These are phyloP conservation scores for Akanthomyces dipterigenus DNA, from an alignment of 2,329 filamentous ascomycete genomes.

Conservation along the genomic window DNA sequence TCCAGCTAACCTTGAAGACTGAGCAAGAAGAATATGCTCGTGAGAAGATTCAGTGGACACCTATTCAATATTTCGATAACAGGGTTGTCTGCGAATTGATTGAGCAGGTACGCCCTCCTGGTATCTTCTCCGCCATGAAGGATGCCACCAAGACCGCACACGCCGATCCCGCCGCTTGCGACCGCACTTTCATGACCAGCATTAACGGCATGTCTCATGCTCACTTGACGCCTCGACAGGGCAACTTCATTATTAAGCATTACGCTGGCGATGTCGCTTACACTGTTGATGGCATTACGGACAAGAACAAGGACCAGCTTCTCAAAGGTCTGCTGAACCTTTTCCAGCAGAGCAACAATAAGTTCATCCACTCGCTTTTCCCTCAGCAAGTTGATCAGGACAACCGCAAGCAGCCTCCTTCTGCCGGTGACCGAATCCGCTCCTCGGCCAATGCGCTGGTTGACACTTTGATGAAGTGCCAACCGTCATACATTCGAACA, in stretches of 20 bases:
- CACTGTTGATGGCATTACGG: constrained; percentile 91
- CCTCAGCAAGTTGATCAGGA: constrained; percentile 91
- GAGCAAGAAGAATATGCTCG: constrained; percentile 96
- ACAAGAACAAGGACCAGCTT: constrained; percentile 98
- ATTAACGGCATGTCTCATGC: constrained; percentile 86
- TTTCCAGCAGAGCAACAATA: constrained; percentile 75
- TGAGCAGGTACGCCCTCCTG: constrained; percentile 81
- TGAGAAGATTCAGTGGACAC: constrained; percentile 97
- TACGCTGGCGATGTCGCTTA: constrained; percentile 97
- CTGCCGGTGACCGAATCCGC: constrained; percentile 94
- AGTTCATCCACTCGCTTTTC: constrained; percentile 83
- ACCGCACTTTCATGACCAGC: constrained; percentile 91
- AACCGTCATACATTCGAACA: constrained; percentile 95
- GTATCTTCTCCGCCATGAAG: constrained; percentile 92
- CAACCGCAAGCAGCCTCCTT: constrained; percentile 88
- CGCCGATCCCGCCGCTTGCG: constrained; percentile 87
- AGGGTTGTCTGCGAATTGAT: constrained; percentile 98
- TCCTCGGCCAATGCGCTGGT: constrained; percentile 91
- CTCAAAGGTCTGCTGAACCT: constrained; percentile 89
- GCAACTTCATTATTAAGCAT: constrained; percentile 97
- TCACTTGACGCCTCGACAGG: constrained; percentile 86
- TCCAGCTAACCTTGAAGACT: constrained; percentile 90
- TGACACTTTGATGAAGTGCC: constrained; percentile 91
- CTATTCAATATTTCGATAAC: constrained; percentile 99
- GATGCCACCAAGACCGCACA: constrained; percentile 98